phyloP scores from a whole-genome alignment of 352 stramenopile species.

The Phytophthora europaea region DNA sequence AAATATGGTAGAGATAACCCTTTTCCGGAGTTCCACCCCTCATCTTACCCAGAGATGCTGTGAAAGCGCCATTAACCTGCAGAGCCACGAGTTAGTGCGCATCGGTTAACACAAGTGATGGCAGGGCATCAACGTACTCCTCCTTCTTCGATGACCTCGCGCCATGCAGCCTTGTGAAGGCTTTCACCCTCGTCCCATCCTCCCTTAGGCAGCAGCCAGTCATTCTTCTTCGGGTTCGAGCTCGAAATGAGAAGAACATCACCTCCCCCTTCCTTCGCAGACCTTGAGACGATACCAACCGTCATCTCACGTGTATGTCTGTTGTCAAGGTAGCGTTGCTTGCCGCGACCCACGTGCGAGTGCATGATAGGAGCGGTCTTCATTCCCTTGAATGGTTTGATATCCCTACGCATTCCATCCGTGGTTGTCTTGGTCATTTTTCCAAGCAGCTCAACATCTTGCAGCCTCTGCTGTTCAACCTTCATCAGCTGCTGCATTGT shows the following conservation, averaged over 20 bases:
- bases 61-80: not conserved
- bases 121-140: not conserved
- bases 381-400: not conserved
- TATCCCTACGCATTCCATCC: slow-evolving; percentile 11
- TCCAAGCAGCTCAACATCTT: not conserved
- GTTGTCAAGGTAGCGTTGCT: not conserved
- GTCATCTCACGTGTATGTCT: not conserved
- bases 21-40: not conserved
- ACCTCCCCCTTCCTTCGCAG: not conserved
- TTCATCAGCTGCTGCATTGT: slow-evolving; percentile 3
- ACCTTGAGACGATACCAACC: not conserved
- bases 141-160: slow-evolving; percentile 10
- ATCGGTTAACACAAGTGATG: not conserved
- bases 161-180: not conserved
- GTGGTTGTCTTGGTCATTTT: slow-evolving; percentile 4
- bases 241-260: slow-evolving; percentile 9
- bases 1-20: not conserved
- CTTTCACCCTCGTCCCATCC: slow-evolving; percentile 1
- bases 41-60: not conserved
- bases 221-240: slow-evolving; percentile 4
- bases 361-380: not conserved
- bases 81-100: not conserved
- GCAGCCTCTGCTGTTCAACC: slow-evolving; percentile 1
- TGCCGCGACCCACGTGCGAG: not conserved
- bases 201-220: slow-evolving; percentile 1